phyloP scores from a whole-genome alignment of 2,329 filamentous ascomycete species.

The Ophiostoma fasciatum region DNA sequence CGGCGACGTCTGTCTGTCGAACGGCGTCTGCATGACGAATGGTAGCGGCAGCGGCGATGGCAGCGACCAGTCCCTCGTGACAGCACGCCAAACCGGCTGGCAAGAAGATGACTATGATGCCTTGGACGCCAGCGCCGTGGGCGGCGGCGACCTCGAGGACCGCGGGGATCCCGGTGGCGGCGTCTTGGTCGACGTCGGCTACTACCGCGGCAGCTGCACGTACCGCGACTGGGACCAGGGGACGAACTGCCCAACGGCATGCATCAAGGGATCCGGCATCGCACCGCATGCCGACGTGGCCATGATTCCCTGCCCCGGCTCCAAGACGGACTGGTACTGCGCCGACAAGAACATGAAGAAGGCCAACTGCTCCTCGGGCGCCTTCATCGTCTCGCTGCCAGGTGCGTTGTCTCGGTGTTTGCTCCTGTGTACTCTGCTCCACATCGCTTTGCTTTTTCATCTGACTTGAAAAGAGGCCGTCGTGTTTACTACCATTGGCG shows the following conservation, averaged over 20 bases:
- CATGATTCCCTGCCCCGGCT: constrained; percentile 3
- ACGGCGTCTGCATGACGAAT: constrained; percentile 6
- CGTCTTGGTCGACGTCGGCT: background rate
- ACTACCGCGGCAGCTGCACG: constrained; percentile 9
- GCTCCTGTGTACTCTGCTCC: no score
- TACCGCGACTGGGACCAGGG: constrained; percentile 3
- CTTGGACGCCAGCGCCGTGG: background rate
- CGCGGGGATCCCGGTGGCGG: background rate
- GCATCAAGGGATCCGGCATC: constrained; percentile 2
- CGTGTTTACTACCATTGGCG: constrained; percentile 4
- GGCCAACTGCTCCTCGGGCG: constrained; percentile 7
- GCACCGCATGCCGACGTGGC: background rate
- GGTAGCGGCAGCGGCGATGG: no score
- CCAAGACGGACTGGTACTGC: constrained; percentile 7
- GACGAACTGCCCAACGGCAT: constrained; percentile 5
- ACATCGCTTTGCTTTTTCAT: no score
- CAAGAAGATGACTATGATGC: no score
- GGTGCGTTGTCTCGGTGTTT: background rate
- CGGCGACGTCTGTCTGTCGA: constrained; percentile 9
- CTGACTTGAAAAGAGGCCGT: background rate
- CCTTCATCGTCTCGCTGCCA: constrained; percentile 3
- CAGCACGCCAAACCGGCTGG: no score
- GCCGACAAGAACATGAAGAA: constrained; percentile 4
- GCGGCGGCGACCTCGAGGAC: background rate
- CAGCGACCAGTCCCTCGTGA: background rate